Evolutionary conservation across 768 basidiomycete genomes (phyloP).

Genomic region (Pleurotus djamor): DNA sequence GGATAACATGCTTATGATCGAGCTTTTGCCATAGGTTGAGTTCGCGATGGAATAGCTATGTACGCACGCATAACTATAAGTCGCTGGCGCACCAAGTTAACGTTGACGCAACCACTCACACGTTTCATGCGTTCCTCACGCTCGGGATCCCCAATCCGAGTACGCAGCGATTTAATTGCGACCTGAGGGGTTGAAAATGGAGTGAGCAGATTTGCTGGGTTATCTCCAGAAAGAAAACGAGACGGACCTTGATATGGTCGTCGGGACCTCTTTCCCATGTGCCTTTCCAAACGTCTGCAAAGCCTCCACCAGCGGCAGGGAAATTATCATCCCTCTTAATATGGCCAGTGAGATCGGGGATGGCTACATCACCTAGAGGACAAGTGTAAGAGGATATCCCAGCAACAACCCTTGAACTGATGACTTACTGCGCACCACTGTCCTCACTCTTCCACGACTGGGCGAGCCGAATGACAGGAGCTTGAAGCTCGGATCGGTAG

Average conservation of each 20-base stretch:
- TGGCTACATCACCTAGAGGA: slow-evolving; percentile 5
- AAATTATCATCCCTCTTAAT: slow-evolving; percentile 27
- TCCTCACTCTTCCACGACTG: background rate
- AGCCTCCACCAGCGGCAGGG: slow-evolving; percentile 39
- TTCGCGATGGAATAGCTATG: slow-evolving; percentile 31
- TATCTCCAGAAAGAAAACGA: slow-evolving; percentile 4
- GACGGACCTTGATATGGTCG: slow-evolving; percentile 11
- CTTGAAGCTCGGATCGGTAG: slow-evolving; percentile 4
- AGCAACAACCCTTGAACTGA: background rate
- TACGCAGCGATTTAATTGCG: slow-evolving; percentile 36
- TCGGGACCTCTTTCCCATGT: slow-evolving; percentile 25
- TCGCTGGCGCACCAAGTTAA: background rate
- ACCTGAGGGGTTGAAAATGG: background rate
- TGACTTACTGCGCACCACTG: background rate
- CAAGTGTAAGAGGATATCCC: slow-evolving; percentile 1
- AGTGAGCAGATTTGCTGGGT: background rate
- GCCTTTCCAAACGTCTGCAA: slow-evolving; percentile 41
- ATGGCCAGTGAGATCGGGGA: slow-evolving; percentile 28
- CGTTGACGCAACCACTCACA: slow-evolving; percentile 13
- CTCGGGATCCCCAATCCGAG: slow-evolving; percentile 26
- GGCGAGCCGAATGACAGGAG: slow-evolving; percentile 8
- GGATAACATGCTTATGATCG: slow-evolving; percentile 34
- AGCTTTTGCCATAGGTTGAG: slow-evolving; percentile 34
- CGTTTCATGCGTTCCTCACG: slow-evolving; percentile 26
- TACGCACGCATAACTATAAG: background rate